phyloP scores from a whole-genome alignment of 176 grass and related monocot species.

The Cymbopogon citratus region DNA sequence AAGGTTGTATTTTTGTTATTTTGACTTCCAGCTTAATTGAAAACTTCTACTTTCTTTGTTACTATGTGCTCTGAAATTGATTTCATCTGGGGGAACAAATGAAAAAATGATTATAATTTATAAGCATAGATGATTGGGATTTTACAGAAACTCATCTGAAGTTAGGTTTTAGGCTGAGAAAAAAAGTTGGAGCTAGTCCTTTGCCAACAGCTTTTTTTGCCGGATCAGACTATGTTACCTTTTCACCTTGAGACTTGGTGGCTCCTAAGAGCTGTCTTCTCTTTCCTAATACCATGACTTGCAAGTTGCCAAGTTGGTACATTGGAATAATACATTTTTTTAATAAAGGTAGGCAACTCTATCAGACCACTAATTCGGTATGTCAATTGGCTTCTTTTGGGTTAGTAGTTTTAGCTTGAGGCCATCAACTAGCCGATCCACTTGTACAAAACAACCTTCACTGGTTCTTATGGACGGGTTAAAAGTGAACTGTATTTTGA shows the following conservation, averaged over 20 bases:
- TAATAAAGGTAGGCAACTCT: background rate
- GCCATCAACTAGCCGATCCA: background rate
- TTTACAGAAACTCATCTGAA: conserved; percentile 5
- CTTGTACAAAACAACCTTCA: background rate
- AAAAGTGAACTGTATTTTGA: conserved; percentile 1
- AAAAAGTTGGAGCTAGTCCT: conserved; percentile 8
- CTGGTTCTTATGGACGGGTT: background rate
- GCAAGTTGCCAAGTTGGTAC: conserved; percentile 31
- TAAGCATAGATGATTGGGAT: background rate
- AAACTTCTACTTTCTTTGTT: background rate
- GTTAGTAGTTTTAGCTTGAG: background rate
- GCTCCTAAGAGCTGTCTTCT: conserved; percentile 17
- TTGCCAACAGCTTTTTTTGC: background rate
- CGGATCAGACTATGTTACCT: background rate
- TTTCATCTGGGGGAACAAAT: background rate
- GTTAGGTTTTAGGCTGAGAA: background rate
- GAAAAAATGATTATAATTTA: background rate
- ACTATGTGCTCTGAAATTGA: conserved; percentile 1
- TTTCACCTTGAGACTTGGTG: conserved; percentile 13
- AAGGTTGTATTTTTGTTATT: background rate
- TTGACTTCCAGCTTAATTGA: background rate
- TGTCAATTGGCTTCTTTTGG: background rate
- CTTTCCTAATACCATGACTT: background rate
- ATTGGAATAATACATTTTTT: background rate
- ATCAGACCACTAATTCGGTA: conserved; percentile 9